A percentile compares a stretch with the other conserved stretches of the same genome.
These are phyloP conservation scores for Platanus orientalis DNA, from an alignment of 164 flowering plant species.

Conservation along the genomic window DNA sequence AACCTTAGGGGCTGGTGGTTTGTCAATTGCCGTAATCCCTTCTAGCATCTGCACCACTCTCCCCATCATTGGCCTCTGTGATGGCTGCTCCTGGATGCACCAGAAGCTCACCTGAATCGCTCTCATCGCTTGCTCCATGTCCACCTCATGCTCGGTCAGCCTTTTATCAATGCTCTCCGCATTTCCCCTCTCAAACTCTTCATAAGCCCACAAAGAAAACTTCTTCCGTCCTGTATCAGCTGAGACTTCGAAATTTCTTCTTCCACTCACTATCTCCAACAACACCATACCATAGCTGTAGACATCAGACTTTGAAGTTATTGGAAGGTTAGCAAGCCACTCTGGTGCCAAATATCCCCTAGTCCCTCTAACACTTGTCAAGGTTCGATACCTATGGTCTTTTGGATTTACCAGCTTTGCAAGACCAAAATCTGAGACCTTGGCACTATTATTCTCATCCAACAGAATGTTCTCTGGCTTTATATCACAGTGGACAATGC, in stretches of 20 bases:
- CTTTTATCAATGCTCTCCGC: conserved; percentile 41
- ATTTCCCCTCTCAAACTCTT: conserved; percentile 72
- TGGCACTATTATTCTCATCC: conserved; percentile 67
- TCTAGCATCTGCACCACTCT: conserved; percentile 77
- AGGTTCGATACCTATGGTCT: conserved; percentile 55
- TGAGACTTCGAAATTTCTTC: conserved; percentile 73
- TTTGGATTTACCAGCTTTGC: conserved; percentile 63
- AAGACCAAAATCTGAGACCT: conserved; percentile 81
- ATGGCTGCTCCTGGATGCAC: conserved; percentile 80
- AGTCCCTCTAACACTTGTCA: conserved; percentile 68
- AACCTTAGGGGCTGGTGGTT: conserved; percentile 53
- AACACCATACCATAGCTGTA: conserved; percentile 83
- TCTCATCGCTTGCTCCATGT: conserved; percentile 54
- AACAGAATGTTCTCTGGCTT: conserved; percentile 85
- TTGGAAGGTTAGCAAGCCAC: conserved; percentile 82
- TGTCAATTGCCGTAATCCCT: conserved; percentile 48
- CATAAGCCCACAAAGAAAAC: conserved; percentile 77
- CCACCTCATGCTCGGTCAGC: conserved; percentile 27
- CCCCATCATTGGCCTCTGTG: conserved; percentile 70
- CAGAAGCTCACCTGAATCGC: conserved; percentile 63
- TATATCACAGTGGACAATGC: conserved; percentile 84
- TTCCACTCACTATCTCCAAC: conserved; percentile 73
- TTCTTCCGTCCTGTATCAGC: conserved; percentile 45
- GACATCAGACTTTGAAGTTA: conserved; percentile 78
- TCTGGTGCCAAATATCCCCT: conserved; percentile 87